These are phyloP conservation scores for Trichopus zeylanicus DNA, from an alignment of 116 monocot species.

Conservation along the genomic window DNA sequence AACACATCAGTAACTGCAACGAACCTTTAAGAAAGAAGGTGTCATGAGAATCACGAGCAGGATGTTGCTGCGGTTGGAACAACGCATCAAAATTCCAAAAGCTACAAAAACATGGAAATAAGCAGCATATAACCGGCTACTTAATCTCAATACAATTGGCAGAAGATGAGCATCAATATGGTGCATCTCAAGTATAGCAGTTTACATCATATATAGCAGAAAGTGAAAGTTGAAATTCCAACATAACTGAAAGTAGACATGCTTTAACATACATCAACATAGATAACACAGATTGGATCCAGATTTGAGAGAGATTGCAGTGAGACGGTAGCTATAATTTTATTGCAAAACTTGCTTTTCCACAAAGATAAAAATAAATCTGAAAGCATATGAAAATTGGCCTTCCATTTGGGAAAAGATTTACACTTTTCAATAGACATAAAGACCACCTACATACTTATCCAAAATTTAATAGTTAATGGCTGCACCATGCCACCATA, in stretches of 20 bases:
- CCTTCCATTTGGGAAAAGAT: no score
- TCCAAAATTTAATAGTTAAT: no score
- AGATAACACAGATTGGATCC: not conserved
- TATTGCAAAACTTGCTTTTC: not conserved
- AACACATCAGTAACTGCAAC: not conserved
- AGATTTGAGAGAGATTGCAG: not conserved
- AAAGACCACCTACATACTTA: no score
- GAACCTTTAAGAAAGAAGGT: slow-evolving; percentile 90
- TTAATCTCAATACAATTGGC: not conserved
- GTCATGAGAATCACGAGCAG: slow-evolving; percentile 99
- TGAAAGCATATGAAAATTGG: no score
- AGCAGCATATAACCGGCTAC: not conserved
- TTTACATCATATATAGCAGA: not conserved
- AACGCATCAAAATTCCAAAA: slow-evolving; percentile 99
- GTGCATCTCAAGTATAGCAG: not conserved
- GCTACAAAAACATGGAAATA: slow-evolving; percentile 27
- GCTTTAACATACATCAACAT: not conserved
- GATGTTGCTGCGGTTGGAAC: slow-evolving; percentile 97
- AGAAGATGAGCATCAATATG: not conserved
- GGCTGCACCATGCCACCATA: no score
- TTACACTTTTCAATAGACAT: no score
- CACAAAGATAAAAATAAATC: no score
- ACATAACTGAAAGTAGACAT: not conserved
- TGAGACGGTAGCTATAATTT: not conserved
- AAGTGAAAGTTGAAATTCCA: not conserved